Evolutionary conservation across 208 protist species (phyloP).

Genomic region (Crithidia fasciculata): DNA sequence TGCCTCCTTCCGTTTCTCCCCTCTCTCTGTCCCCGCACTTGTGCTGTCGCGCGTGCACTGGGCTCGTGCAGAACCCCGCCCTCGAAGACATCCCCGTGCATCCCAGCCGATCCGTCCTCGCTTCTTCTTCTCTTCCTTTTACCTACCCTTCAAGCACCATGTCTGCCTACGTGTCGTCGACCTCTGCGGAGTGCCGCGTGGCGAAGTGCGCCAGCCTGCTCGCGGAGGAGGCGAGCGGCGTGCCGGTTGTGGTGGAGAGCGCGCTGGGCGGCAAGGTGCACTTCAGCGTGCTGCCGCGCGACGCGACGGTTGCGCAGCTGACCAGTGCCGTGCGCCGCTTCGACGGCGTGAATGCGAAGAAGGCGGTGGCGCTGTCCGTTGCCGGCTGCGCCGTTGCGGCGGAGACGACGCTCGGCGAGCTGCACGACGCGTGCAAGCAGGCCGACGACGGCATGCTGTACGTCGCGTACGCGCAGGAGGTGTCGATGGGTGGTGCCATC

Average conservation of each 20-base stretch:
- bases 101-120: too few relatives aligned
- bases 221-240: too few relatives aligned
- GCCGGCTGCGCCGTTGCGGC: too few relatives aligned
- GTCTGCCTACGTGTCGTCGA: conserved; percentile 29
- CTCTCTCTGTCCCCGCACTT: too few relatives aligned
- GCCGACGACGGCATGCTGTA: background rate
- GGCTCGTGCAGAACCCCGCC: too few relatives aligned
- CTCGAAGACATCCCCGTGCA: too few relatives aligned
- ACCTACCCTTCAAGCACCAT: background rate
- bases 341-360: background rate
- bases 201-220: conserved; percentile 28
- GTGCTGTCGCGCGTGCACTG: too few relatives aligned
- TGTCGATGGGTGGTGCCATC: background rate
- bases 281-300: too few relatives aligned
- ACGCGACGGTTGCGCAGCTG: conserved; percentile 14
- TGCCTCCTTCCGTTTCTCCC: too few relatives aligned
- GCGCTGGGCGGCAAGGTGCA: too few relatives aligned
- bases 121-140: too few relatives aligned
- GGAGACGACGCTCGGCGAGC: background rate
- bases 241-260: too few relatives aligned
- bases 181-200: conserved; percentile 21
- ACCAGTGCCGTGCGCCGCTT: conserved; percentile 14
- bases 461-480: background rate
- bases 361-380: background rate
- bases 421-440: background rate